Evolutionary conservation across 345 rosid species (phyloP), one percentile per base, ranked within the genome.

Genomic region (Citrus inodora): DNA sequence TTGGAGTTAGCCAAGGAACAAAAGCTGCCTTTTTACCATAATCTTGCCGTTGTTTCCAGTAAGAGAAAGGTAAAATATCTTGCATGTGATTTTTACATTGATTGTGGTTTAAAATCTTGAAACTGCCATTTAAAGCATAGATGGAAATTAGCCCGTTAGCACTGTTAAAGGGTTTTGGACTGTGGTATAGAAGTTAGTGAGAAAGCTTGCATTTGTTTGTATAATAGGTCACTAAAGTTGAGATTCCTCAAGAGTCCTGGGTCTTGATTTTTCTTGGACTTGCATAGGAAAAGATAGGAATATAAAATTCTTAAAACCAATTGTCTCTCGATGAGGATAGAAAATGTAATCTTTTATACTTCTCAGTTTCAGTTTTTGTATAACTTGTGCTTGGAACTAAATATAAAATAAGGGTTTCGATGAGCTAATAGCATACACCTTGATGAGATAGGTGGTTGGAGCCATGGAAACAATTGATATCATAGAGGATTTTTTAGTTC

Each of bases 11-110:
- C 85, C 67, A 89, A 85, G 85, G 83, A 86, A 79, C 76, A 89
- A 73, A 82, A 91, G 63, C 90, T 93, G 91, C 87, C 94, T 66
- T 82, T 92, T 79, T 92, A 85, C 85, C 84, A 78, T 78, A 86
- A 87, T 83, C 89, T 96, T 59, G 83, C 76, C 76, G 63, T 42
- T 76, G 72, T 85, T n/a, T 53, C 90, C 70, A 74, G 70, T 68
- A 79, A 88, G 71, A 91, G 78, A 78, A 73, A 79, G 95, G 98
- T 90, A 85, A 76, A 46, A 55, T 78, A 55, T 61, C 79, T 33
- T 55, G 51, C 70, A 58, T 72, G 42, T 24, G 60, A 9, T 63
- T 42, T 69, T 70, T 21, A 78, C 73, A n/a, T 74, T 78, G 46
- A 67, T 87, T 63, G 76, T 67, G 56, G 72, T 46, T 21, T 28